Evolutionary conservation across 2,329 filamentous ascomycete species (phyloP), one percentile per base, ranked within the genome.

Genomic region (Atkinsonella texensis): DNA sequence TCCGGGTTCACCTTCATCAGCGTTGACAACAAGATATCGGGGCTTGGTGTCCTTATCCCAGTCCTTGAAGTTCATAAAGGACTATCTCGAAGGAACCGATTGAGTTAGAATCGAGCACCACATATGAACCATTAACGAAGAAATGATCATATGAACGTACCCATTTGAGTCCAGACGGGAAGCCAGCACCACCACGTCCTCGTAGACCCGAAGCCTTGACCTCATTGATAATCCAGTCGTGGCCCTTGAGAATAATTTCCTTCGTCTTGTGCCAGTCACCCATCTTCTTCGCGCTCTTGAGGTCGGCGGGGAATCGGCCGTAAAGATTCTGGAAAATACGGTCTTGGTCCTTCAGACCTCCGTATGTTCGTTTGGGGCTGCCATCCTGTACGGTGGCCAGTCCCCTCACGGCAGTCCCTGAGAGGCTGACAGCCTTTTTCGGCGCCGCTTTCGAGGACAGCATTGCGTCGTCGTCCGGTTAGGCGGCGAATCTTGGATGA

Each of bases 261-360:
- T 98, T 98, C 52, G 93, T 98, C 80, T 94, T 95, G 76, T 98
- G 83, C 93, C 93, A 98, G 71, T 97, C 93, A 62, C 93, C 93
- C 79, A 95, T 95, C 74, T 95, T 95, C 84, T 89, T 90, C 50
- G 93, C 90, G 66, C 83, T 89, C 76, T 93, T 91, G 61, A 98
- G 74, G 69, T 96, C 90, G 56, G 89, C 80, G 49, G 89, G 89
- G 73, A 88, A 89, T 67, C 93, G 89, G 64, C 89, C 84, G 74
- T 98, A 98, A 54, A 98, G 79, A 74, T 98, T 98, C 75, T 95
- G 90, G 74, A 98, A 98, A 72, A 98, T 98, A 63, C 93, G 84
- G 74, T 98, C 93, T 75, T 97, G 89, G 69, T 98, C 93, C 73
- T 83, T 87, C 62, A 98, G 79, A 53, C 89, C 89, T 63, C 93